Evolutionary conservation across 495 filamentous ascomycete species (phyloP).

Genomic region (Niebla homalea): DNA sequence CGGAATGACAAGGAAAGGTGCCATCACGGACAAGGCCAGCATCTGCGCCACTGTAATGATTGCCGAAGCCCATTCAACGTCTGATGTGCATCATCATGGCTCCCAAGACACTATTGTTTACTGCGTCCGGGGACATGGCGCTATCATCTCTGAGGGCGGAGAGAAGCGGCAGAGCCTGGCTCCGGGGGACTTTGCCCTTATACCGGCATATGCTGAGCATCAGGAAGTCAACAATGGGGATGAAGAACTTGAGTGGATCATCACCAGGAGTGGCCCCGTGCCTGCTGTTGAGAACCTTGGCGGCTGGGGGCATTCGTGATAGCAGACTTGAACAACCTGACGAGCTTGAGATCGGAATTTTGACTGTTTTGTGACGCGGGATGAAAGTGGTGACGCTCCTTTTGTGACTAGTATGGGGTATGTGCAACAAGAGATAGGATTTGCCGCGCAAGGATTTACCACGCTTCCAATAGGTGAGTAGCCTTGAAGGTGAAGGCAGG

Average conservation of each 20-base stretch:
- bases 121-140: conserved; percentile 33
- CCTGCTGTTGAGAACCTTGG: conserved; percentile 45
- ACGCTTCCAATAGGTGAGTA: too few species aligned
- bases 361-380: too few species aligned
- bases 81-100: conserved; percentile 41
- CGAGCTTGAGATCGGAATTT: too few species aligned
- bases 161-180: conserved; percentile 36
- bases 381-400: too few species aligned
- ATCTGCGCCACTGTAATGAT: conserved; percentile 41
- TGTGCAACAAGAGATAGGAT: too few species aligned
- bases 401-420: too few species aligned
- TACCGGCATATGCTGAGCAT: conserved; percentile 52
- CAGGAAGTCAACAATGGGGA: conserved; percentile 52
- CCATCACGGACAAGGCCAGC: conserved; percentile 42
- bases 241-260: conserved; percentile 44
- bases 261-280: conserved; percentile 42
- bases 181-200: conserved; percentile 49
- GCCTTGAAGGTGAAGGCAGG: too few species aligned
- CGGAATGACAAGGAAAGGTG: conserved; percentile 40
- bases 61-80: conserved; percentile 37
- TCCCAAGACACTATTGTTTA: conserved; percentile 44
- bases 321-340: too few species aligned
- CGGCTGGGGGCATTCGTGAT: conserved; percentile 33
- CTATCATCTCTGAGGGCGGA: conserved; percentile 33
- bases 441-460: too few species aligned